These are phyloP conservation scores for Phytopythium aichiense DNA, from an alignment of 352 stramenopile genomes.

Conservation along the genomic window DNA sequence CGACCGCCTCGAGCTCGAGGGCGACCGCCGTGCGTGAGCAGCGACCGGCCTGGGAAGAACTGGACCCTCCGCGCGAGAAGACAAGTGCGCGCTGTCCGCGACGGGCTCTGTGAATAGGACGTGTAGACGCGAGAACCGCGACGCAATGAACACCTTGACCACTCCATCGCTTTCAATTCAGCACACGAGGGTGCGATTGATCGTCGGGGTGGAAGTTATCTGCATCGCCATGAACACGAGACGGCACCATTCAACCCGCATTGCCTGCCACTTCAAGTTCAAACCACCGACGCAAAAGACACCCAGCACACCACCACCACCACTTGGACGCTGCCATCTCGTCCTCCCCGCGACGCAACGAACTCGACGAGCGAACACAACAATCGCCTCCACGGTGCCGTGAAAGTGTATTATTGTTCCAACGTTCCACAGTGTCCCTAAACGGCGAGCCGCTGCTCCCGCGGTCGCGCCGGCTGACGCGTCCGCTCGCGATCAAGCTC, in stretches of 20 bases:
- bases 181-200: too few species aligned
- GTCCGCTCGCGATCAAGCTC: constrained; percentile 10
- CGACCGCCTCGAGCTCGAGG: constrained; percentile 3
- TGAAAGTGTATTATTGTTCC: constrained; percentile 55
- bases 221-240: too few species aligned
- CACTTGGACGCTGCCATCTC: too few species aligned
- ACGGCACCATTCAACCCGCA: too few species aligned
- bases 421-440: constrained; percentile 59
- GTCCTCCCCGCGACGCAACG: not conserved
- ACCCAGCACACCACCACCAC: not conserved
- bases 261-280: too few species aligned
- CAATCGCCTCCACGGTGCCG: constrained; percentile 22
- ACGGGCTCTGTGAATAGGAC: not conserved
- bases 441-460: constrained; percentile 12
- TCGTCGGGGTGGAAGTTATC: too few species aligned
- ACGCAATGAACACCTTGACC: not conserved
- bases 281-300: too few species aligned
- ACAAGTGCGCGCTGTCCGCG: not conserved
- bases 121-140: not conserved
- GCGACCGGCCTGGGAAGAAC: not conserved
- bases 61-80: not conserved
- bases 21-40: constrained; percentile 20
- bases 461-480: constrained; percentile 5
- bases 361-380: constrained; percentile 8
- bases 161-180: too few species aligned